Base-by-base conservation (phyloP, 257 asterid genomes). In the Fraxinus americana region DNA sequence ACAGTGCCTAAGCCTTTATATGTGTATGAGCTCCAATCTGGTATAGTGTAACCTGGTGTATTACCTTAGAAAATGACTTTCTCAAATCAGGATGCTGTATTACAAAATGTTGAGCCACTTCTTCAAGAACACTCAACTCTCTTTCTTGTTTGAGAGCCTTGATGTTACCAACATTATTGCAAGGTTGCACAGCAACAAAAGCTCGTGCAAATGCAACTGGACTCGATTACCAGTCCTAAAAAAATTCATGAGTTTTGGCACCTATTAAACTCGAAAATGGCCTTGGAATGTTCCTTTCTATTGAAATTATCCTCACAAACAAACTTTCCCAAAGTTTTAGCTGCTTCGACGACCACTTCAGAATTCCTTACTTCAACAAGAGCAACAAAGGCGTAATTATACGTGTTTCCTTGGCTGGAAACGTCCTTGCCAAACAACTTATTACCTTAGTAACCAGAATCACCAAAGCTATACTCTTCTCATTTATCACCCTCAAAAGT, bases 201-300 rank as follows among this genome's bases (percentile, higher is more conserved):
- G 85, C 87, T 84, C 90, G 17, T 83, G 79, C 72, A 83, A 27
- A 17, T 67, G 85, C 45, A 41, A 30, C 2, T 70, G 69, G 36
- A 80, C 79, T 35, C 85, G 72, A 8, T 83, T 79, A 10, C 73
- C 68, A 38, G 43, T 73, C 74, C 84, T 80, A 75, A 89, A 3
- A 83, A 84, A 54, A 63, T 21, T 79, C 88, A 87, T 77, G 54
- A 90, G 66, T 85, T 74, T 83, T 1, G 75, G 76, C 74, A 87
- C 88, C 83, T 93, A 35, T 82, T 68, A 50, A 83, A 85, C 93
- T 90, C 96, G 0, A 87, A 77, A 13, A 87, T 84, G 10, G 89
- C 86, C 67, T 80, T 67, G 0, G 93, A 78, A 54, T 88, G 89
- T 45, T 87, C 92, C 34, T 78, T 68, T 10, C 90, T 23, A 6